Base-by-base conservation (phyloP, 106 monocot species). In the Apostasia shenzhenica region DNA sequence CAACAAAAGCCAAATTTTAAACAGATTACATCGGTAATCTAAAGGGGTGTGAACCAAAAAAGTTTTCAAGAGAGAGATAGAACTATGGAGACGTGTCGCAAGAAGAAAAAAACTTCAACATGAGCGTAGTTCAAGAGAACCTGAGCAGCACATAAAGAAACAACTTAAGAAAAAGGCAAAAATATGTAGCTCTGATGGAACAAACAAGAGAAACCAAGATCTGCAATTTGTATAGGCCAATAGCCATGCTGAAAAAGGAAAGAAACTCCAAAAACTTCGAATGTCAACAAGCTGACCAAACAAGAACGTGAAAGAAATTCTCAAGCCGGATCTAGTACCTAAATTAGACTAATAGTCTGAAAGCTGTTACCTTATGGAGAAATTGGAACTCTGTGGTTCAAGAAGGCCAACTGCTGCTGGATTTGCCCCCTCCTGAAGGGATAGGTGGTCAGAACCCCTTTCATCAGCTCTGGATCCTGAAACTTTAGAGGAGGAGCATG, bases 291-390 rank as follows among this genome's bases (percentile, higher is more conserved):
- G 56, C 48, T 50, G 61, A 66, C 48, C 50, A 59, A 14, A 65
- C 45, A 12, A 48, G 58, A 45, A 51, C 63, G 59, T 38, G 6
- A 46, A 66, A 54, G 43, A 54, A 58, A 60, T 5, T 42, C 38
- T 39, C 43, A 37, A 13, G 9, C 6, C 10, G 39, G 3, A 53
- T 37, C 9, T 54, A 11, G 37, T 45, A 41, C 9, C 42, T 14
- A 47, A 61, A 2, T 7, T 57, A 14, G 53, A 45, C 42, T 9
- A 48, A 2, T 48, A 60, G 55, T 50, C 6, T 26, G 48, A 3
- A 70, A 61, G 39, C 2, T 38, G 8, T 72, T 74, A 91, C 91
- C 91, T 87, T 69, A 91, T 91, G 45, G 87, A 91, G 85, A 91
- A 91, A 70, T 82, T 82, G 73, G 75, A 67, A 46, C 54, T 68